Percentiles rank a stretch among this genome's conserved stretches.
phyloP scores from a whole-genome alignment of 352 stramenopile genomes.

The Pythium utonaiense region DNA sequence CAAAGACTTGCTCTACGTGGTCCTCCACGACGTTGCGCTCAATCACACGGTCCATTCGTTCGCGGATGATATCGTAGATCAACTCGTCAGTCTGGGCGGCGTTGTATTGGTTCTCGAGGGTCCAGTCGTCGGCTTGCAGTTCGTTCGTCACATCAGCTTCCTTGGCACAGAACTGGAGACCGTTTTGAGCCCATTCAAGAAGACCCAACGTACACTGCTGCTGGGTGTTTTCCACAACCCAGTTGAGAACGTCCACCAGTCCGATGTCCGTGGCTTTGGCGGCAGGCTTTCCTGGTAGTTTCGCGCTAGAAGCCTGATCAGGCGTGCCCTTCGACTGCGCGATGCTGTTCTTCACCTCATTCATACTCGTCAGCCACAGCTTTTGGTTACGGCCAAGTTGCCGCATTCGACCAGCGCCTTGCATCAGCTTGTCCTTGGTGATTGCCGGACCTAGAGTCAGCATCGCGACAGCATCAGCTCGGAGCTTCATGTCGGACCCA shows the following conservation, averaged over 20 bases:
- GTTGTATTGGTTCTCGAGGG: constrained; percentile 36
- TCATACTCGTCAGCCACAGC: constrained; percentile 62
- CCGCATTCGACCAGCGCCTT: constrained; percentile 85
- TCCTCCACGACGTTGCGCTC: constrained; percentile 3
- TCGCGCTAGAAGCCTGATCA: background rate
- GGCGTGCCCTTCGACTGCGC: constrained; percentile 7
- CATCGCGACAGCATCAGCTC: constrained; percentile 56
- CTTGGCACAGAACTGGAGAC: constrained; percentile 58
- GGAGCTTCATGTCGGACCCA: constrained; percentile 88
- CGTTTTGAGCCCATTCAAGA: constrained; percentile 77
- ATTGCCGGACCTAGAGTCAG: constrained; percentile 83
- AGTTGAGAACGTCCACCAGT: constrained; percentile 53
- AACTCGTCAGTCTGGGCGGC: constrained; percentile 20
- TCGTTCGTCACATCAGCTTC: constrained; percentile 22
- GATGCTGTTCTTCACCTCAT: constrained; percentile 62
- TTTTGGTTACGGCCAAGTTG: constrained; percentile 56
- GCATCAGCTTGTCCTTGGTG: constrained; percentile 92
- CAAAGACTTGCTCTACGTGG: constrained; percentile 5
- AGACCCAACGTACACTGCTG: constrained; percentile 54
- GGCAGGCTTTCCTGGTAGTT: background rate
- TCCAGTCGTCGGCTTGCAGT: constrained; percentile 48
- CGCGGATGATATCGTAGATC: constrained; percentile 37
- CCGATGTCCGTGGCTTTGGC: background rate
- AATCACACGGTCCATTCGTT: background rate
- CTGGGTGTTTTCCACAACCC: constrained; percentile 86